Percentiles rank a stretch among this genome's conserved stretches.
phyloP scores from a whole-genome alignment of 345 rosid genomes.

The Salix suchowensis region DNA sequence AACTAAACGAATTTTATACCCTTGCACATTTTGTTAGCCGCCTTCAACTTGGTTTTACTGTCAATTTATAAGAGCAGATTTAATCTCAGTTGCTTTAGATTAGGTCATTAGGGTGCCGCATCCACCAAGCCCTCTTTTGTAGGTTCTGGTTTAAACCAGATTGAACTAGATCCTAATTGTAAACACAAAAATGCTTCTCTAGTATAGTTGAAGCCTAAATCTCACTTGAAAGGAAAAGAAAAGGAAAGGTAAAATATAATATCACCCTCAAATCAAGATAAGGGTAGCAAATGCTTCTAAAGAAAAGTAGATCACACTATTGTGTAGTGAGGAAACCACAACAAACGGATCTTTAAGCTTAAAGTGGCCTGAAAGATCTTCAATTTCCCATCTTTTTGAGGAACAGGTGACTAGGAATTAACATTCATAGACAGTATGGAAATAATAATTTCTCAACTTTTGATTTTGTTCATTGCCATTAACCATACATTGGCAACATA shows the following conservation, averaged over 20 bases:
- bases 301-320: neutral
- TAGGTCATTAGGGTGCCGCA: neutral
- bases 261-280: neutral
- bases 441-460: too few species aligned
- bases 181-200: neutral
- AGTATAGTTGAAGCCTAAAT: neutral
- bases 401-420: too few species aligned
- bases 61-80: neutral
- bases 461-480: too few species aligned
- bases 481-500: too few species aligned
- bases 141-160: neutral
- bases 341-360: neutral
- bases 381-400: too few species aligned
- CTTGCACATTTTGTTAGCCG: neutral
- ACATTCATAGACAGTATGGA: neutral
- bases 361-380: neutral
- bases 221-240: neutral
- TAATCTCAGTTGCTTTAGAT: neutral
- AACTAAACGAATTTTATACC: neutral
- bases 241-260: too few species aligned
- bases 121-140: neutral
- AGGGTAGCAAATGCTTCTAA: neutral
- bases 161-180: neutral
- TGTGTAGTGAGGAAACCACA: neutral
- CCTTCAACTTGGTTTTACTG: neutral